Percentiles rank a stretch among this genome's conserved stretches.
Conservation (phyloP, 371 early-diverging fungal genomes). For the Dichotomocladium elegans region DNA sequence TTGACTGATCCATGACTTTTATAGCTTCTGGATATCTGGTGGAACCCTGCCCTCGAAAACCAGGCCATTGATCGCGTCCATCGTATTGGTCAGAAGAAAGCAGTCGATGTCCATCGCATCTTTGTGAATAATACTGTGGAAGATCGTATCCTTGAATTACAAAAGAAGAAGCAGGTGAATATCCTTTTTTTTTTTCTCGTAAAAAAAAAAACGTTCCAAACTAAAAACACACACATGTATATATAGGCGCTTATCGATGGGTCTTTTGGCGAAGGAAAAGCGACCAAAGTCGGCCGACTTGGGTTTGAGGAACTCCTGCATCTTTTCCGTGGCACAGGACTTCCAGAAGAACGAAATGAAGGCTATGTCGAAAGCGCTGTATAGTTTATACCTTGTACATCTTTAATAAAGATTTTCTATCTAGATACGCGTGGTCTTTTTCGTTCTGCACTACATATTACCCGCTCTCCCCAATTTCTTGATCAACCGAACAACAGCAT, state of each 20-base stretch:
- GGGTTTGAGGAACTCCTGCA: slow-evolving; percentile 36
- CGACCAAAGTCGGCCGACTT: slow-evolving; percentile 19
- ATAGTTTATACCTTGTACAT: too few relatives aligned
- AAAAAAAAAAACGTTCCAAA: not conserved
- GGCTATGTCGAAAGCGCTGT: too few relatives aligned
- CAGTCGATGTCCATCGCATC: slow-evolving; percentile 17
- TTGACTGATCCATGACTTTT: too few relatives aligned
- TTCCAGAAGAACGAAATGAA: slow-evolving; percentile 5
- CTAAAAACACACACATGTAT: not conserved
- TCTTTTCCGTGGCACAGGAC: slow-evolving; percentile 37
- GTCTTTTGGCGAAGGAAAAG: slow-evolving; percentile 40
- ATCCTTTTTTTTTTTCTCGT: not conserved
- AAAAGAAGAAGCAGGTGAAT: slow-evolving; percentile 27
- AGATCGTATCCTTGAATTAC: slow-evolving; percentile 43
- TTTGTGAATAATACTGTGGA: slow-evolving; percentile 35
- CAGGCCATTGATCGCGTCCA: slow-evolving; percentile 57
- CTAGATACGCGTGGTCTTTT: too few relatives aligned
- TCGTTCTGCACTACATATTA: too few relatives aligned
- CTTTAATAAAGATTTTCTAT: too few relatives aligned
- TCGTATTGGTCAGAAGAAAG: slow-evolving; percentile 28
- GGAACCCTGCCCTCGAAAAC: slow-evolving; percentile 61
- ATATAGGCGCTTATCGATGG: slow-evolving; percentile 30
- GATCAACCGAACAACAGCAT: too few relatives aligned
- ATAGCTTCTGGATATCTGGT: slow-evolving; percentile 63
- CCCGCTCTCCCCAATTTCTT: too few relatives aligned